These are phyloP conservation scores for Fusarium annulatum DNA, from an alignment of 2,329 filamentous ascomycete species.

Conservation along the genomic window DNA sequence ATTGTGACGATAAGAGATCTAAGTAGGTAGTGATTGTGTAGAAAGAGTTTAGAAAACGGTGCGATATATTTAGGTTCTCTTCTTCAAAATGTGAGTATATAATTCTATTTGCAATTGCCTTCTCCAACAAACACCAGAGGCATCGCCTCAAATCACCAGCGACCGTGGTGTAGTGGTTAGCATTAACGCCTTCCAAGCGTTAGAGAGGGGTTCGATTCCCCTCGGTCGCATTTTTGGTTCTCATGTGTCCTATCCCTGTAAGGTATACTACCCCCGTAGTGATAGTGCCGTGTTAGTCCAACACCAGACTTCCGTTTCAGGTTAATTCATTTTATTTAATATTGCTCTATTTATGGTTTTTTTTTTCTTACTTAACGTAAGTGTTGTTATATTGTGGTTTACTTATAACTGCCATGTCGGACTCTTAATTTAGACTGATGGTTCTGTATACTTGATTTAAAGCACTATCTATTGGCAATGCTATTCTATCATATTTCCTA, in stretches of 20 bases:
- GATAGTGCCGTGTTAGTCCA: neutral
- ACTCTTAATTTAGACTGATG: neutral
- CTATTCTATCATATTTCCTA: neutral
- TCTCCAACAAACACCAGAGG: neutral
- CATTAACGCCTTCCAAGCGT: slow-evolving; percentile 35
- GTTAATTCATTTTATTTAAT: neutral
- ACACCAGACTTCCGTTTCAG: neutral
- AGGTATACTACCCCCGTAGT: neutral
- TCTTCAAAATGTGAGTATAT: neutral
- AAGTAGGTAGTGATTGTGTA: neutral
- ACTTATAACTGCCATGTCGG: neutral
- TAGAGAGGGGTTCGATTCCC: slow-evolving; percentile 35
- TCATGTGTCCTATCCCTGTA: neutral
- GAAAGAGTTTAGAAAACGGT: neutral
- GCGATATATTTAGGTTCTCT: too few relatives aligned
- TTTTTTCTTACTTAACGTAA: too few relatives aligned
- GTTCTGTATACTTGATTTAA: neutral
- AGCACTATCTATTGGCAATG: neutral
- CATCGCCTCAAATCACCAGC: neutral
- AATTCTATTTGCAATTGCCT: accelerated
- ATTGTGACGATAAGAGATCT: neutral
- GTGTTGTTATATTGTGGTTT: too few relatives aligned
- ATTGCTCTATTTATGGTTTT: too few relatives aligned
- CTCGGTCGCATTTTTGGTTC: slow-evolving; percentile 21
- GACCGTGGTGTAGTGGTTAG: slow-evolving; percentile 35